Evolutionary conservation across 441 rosid species (phyloP), one percentile per base, ranked within the genome.

Genomic region (Corymbia calophylla): DNA sequence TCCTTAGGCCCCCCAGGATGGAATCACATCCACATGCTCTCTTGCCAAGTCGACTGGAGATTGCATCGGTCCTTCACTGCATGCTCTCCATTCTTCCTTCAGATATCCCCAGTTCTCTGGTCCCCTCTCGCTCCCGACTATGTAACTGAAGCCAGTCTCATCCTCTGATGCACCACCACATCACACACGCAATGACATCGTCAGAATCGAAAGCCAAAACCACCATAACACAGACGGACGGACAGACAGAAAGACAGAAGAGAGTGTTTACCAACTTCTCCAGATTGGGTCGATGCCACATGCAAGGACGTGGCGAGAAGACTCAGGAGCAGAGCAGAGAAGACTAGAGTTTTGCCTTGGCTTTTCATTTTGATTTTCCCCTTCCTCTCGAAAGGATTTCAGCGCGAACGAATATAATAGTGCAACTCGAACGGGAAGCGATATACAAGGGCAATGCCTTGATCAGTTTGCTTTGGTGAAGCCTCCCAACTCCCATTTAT

Each of bases 211-310:
- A 64, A 64, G 35, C 39, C 73, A 64, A 64, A 64, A 64, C 73
- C 39, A n/a, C 39, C 73, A n/a, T 64, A 32, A 64, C 21, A 64
- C 4, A 64, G 16, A 60, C 31, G 29, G 68, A 62, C 17, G 29
- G 32, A 62, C 32, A 13, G 68, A 62, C 44, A 32, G 13, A 9
- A 3, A n/a, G 48, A 19, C 10, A n/a, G 66, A 39, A 27, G n/a
- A 10, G 44, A 17, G 39, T 49, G 5, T 53, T 92, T 94, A 94
- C 94, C 94, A 91, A 89, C 92, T 94, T 92, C 95, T 49, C 8
- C 48, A 47, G 35, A 44, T 47, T 3, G 89, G 91, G 48, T 55
- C 25, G 94, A 90, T 68, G 70, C 25, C 62, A 77, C 88, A 58
- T 89, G 60, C 27, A 55, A 55, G 11, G 60, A 8, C 60, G 64